Evolutionary conservation across 2,329 filamentous ascomycete genomes (phyloP), one percentile per base, ranked within the genome.

Genomic region (Fusarium chlamydosporum): DNA sequence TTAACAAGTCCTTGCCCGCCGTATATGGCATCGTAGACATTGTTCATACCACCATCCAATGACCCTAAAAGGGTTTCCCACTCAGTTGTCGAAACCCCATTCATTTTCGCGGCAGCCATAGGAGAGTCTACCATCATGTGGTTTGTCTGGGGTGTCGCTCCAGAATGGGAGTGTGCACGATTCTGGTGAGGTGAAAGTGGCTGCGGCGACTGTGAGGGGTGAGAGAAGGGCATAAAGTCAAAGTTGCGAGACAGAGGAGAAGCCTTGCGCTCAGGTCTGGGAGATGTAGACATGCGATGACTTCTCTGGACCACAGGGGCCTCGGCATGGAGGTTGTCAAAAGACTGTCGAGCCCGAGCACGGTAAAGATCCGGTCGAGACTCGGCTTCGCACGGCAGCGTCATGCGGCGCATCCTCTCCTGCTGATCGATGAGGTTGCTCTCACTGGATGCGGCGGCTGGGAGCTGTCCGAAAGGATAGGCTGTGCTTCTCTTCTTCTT

Each of bases 21-120:
- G 71, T 94, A 94, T 56, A 93, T 93, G 40, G 90, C 90, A 75
- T 93, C 91, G 78, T 93, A 96, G n/a, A 96, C 91, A 75, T 95
- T 96, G 55, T 90, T 88, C 68, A 91, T 86, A 1, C 92, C 92
- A 35, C 89, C 89, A 72, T 97, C 93, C 77, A 97, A 89, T 23
- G 90, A 91, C 6, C 91, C 90, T 3, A 97, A 84, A 1, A 97
- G 84, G 3, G 90, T 88, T 77, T 97, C 93, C 94, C 93, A 97
- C 72, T 96, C 92, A 0, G 88, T 84, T 10, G 89, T 81, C 1
- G 89, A 89, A 13, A 90, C 84, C 16, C 79, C 80, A 67, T 74
- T 70, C 38, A 79, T 70, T 71, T 84, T 82, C 37, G 51, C 68
- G 4, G 48, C 65, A 10, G 50, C 42, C 67, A 63, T 70, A 35